Base-by-base conservation (phyloP, 129 eudicot species). In the Cynara cardunculus region DNA sequence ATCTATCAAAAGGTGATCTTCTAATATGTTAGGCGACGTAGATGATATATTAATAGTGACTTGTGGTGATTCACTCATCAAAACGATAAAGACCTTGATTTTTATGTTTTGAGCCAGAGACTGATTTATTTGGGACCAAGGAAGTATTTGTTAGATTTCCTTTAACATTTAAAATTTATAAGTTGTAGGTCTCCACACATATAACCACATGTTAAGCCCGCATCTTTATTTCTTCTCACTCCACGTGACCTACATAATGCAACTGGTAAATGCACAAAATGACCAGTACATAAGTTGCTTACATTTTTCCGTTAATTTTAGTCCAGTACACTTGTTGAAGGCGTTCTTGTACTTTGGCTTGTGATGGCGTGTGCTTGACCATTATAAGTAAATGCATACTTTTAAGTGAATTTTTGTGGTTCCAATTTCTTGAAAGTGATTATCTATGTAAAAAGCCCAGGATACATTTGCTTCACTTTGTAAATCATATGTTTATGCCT, bases 401-500 rank as follows among this genome's bases (percentile, higher is more conserved):
- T 41, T 19, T 41, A 25, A 31, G 27, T 75, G 28, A 46, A 27
- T 3, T 81, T 81, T 32, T 66, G 59, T 16, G 7, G 41, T 37
- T 67, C 70, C n/a, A 73, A 27, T 56, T 35, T 61, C 16, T 41
- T 76, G 53, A 21, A 75, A 27, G 7, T 80, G 66, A 75, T 75
- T 30, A 65, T 28, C 35, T 8, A 41, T 68, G 71, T 82, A 49
- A 74, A 67, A 31, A 13, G n/a, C 71, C 59, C 10, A 25, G 66
- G 66, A 2, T 80, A 46, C 69, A 39, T 73, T 18, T 11, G 2
- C 44, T 72, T 72, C 73, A 80, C 61, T 5, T 75, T 44, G 44
- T 67, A 41, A 18, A 37, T 81, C 66, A 27, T 76, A n/a, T 25
- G 13, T 77, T 83, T 35, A 78, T 44, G 70, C 74, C 32, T 78